A percentile compares a stretch with the other conserved stretches of the same genome.
These are phyloP conservation scores for Canariomyces notabilis DNA, from an alignment of 2,329 filamentous ascomycete genomes.

Conservation along the genomic window DNA sequence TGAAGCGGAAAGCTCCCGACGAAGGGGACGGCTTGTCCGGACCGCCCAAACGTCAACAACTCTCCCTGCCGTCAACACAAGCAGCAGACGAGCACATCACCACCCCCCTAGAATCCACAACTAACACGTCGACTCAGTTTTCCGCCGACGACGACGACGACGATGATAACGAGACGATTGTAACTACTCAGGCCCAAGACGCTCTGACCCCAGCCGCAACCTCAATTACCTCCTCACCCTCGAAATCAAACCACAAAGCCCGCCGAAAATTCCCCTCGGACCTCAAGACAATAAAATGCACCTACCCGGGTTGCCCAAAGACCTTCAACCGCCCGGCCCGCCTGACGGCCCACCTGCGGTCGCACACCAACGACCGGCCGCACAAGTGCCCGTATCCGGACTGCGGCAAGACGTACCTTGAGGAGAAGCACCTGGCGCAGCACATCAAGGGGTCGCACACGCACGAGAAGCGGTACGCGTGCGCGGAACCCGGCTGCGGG, in stretches of 20 bases:
- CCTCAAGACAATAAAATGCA: constrained; percentile 72
- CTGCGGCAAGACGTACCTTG: constrained; percentile 80
- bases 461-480: constrained; percentile 63
- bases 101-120: background rate
- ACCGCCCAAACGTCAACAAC: constrained; percentile 12
- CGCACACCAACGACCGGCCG: constrained; percentile 79
- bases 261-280: constrained; percentile 60
- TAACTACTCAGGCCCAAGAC: background rate
- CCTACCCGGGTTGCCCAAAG: constrained; percentile 69
- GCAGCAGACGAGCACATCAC: background rate
- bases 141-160: background rate
- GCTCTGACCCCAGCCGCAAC: constrained; percentile 17
- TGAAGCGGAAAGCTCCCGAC: constrained; percentile 17
- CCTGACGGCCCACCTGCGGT: constrained; percentile 72
- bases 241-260: no score
- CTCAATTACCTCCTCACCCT: constrained; percentile 24
- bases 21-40: constrained; percentile 1
- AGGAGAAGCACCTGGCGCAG: constrained; percentile 78
- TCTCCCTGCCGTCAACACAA: background rate
- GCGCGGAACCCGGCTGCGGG: constrained; percentile 65
- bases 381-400: constrained; percentile 64
- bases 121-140: background rate
- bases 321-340: constrained; percentile 83
- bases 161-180: background rate
- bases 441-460: constrained; percentile 81